These are phyloP conservation scores for Dactylorhiza incarnata DNA, from an alignment of 106 monocot genomes.

Conservation along the genomic window DNA sequence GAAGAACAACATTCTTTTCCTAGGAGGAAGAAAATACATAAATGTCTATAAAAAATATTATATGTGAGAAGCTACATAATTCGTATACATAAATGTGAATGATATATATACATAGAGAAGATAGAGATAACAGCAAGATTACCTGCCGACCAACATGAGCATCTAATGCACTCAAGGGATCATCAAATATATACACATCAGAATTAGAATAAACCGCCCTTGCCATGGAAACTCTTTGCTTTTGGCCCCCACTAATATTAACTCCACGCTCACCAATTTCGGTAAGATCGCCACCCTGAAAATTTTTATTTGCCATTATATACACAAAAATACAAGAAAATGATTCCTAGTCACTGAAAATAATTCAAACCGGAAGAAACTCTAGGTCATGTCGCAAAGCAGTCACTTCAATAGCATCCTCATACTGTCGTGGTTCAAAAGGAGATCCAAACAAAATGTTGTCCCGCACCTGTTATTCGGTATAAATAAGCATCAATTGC, in stretches of 20 bases:
- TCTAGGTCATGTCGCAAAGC: conserved; percentile 83
- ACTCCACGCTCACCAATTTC: conserved; percentile 99
- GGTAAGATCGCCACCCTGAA: conserved; percentile 94
- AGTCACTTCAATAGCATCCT: conserved; percentile 75
- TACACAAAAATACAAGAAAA: neutral
- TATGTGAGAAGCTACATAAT: neutral
- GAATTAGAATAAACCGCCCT: conserved; percentile 96
- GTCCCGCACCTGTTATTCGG: conserved; percentile 56
- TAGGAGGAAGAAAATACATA: neutral
- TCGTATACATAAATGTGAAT: neutral
- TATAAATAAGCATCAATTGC: neutral
- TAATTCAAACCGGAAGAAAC: conserved; percentile 67
- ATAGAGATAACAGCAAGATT: conserved; percentile 1
- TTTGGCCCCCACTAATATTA: conserved; percentile 98
- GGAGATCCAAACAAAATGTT: conserved; percentile 95
- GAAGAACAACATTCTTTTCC: neutral
- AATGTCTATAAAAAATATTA: neutral
- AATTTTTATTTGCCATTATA: neutral
- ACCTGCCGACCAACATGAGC: conserved; percentile 99
- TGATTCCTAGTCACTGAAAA: neutral
- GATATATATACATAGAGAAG: neutral
- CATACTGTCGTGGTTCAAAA: conserved; percentile 62
- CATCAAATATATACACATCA: conserved; percentile 99
- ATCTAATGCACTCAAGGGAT: conserved; percentile 98
- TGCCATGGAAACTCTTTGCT: conserved; percentile 99